A percentile compares a stretch with the other conserved stretches of the same genome.
phyloP scores from a whole-genome alignment of 805 yeast genomes.

The Starmerella etchellsii region DNA sequence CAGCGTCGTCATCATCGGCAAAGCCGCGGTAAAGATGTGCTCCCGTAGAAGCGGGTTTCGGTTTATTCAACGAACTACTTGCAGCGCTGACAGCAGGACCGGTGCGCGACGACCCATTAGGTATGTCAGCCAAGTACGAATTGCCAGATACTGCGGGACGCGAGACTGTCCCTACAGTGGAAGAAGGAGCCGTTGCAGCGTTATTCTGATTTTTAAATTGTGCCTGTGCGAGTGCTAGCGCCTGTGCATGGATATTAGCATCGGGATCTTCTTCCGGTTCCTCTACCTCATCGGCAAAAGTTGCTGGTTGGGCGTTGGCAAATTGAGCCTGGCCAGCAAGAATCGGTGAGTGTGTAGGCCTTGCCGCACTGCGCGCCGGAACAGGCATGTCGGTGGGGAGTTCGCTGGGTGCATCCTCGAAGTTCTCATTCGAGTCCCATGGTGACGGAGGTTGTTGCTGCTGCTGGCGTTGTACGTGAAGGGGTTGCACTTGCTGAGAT shows the following conservation, averaged over 20 bases:
- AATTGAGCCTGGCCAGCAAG: neutral
- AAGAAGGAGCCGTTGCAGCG: neutral
- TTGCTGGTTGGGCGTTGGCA: neutral
- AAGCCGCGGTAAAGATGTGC: constrained; percentile 13
- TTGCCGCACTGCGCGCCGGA: constrained; percentile 9
- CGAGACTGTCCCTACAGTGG: neutral
- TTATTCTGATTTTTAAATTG: neutral
- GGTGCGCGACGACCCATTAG: too few relatives aligned
- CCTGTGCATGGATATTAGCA: constrained; percentile 10
- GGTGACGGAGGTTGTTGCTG: too few relatives aligned
- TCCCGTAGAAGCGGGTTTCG: too few relatives aligned
- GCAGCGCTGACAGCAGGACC: too few relatives aligned
- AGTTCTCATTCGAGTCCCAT: constrained; percentile 7
- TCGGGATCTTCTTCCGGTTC: constrained; percentile 1
- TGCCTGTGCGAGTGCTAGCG: constrained; percentile 6
- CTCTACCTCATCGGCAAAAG: neutral
- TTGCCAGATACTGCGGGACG: neutral
- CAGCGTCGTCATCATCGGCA: constrained; percentile 16
- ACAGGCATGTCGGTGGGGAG: constrained; percentile 1
- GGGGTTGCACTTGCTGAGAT: too few relatives aligned
- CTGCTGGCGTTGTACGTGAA: too few relatives aligned
- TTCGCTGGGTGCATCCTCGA: constrained; percentile 6
- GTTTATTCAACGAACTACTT: too few relatives aligned
- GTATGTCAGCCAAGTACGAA: too few relatives aligned
- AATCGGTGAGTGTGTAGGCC: neutral